Percentiles rank a stretch among this genome's conserved stretches.
Evolutionary conservation across 768 basidiomycete genomes (phyloP).

Genomic region (Tulasnella sp.): DNA sequence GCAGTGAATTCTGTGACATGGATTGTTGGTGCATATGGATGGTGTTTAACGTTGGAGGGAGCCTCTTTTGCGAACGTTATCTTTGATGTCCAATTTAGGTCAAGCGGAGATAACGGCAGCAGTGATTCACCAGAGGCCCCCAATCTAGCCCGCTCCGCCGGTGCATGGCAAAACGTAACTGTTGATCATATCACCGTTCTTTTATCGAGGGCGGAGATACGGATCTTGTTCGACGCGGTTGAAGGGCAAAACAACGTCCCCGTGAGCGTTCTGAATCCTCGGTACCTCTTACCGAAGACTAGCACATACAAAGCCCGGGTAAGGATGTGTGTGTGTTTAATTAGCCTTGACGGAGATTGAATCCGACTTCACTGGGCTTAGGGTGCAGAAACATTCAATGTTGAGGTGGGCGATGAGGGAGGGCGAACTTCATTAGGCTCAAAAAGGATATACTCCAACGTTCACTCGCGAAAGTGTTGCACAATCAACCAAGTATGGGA

Average conservation of each 20-base stretch:
- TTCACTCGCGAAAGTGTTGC: background rate
- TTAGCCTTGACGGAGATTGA: background rate
- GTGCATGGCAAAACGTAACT: background rate
- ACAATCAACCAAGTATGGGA: background rate
- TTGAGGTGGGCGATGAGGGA: background rate
- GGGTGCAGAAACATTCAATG: background rate
- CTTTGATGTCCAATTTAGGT: background rate
- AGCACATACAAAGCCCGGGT: no score
- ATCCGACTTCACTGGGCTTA: background rate
- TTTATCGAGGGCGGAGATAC: background rate
- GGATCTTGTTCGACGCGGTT: background rate
- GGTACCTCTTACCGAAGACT: no score
- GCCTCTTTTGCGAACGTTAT: background rate
- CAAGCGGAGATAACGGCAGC: background rate
- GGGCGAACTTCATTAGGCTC: background rate
- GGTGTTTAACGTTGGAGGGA: background rate
- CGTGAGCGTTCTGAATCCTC: background rate
- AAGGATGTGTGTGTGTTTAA: background rate
- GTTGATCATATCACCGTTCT: background rate
- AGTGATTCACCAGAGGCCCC: background rate
- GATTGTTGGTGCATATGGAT: background rate
- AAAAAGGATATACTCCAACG: background rate
- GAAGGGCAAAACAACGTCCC: background rate
- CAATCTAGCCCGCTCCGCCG: background rate
- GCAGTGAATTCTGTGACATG: background rate